Evolutionary conservation across 352 stramenopile genomes (phyloP), one percentile per base, ranked within the genome.

Genomic region (Globisporangium nodosum): DNA sequence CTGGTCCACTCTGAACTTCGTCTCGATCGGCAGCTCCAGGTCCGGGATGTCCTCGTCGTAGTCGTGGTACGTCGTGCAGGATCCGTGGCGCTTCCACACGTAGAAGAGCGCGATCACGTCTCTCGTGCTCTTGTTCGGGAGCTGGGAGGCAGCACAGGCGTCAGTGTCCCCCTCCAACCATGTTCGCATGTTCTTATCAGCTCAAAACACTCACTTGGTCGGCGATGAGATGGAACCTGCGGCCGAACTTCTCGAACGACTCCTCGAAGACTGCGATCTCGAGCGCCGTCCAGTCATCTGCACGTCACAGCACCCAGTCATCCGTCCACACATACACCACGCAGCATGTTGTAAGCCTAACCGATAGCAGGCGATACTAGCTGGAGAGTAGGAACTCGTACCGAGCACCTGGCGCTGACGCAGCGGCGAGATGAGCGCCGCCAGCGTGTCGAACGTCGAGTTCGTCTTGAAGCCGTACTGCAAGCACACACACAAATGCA

Each of bases 31-130:
- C 55, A 88, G 68, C 18, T 77, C 72, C 9, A 77, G 66, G 27
- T 88, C 76, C 49, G 76, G 58, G 48, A 83, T 70, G 54, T 85
- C 70, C 39, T 87, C 74, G 58, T 76, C 39, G 63, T 43, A 51
- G 63, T 85, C 35, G 60, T 70, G 46, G 53, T 65, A 66, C 73
- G 80, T 31, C 54, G 52, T 47, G 47, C 70, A 74, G 16, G 73
- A 77, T 4, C 79, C 79, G 35, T 89, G 78, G 53, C 88, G 92
- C 54, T 95, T 95, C 86, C 86, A 95, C 31, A 92, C 71, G 56
- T 95, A 95, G 53, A 94, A 95, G 31, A 93, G 85, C 12, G 73
- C 75, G 30, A 95, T 85, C 18, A 73, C 76, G 50, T 94, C 75
- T 31, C 80, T 79, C 8, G 78, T 68, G 0, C 53, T 73, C 59